Evolutionary conservation across 148 eudicot species (phyloP).

Genomic region (Camellia sinensis): DNA sequence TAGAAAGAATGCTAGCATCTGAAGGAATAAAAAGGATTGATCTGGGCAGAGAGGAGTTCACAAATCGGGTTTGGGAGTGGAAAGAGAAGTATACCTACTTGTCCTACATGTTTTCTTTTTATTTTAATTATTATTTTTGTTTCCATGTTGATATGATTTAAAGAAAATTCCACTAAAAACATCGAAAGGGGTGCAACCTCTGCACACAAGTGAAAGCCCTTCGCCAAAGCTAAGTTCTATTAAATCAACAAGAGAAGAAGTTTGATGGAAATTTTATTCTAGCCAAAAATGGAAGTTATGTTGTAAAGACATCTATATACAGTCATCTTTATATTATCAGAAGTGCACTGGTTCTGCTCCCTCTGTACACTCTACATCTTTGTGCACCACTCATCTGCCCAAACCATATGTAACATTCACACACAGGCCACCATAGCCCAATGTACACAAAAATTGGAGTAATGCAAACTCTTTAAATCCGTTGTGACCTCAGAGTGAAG

Average conservation of each 20-base stretch:
- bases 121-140: not conserved
- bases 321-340: not conserved
- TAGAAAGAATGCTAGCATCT: constrained; percentile 90
- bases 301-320: not conserved
- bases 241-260: not conserved
- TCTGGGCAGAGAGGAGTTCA: constrained; percentile 81
- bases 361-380: not conserved
- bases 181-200: not conserved
- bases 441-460: not conserved
- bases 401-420: not conserved
- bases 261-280: not conserved
- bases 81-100: constrained; percentile 71
- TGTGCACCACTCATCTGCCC: not conserved
- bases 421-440: not conserved
- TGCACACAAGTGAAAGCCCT: not conserved
- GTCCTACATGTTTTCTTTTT: not conserved
- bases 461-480: not conserved
- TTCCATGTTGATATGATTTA: not conserved
- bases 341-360: not conserved
- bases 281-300: not conserved
- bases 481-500: not conserved
- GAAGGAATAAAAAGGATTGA: constrained; percentile 93
- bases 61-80: constrained; percentile 96
- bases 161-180: not conserved
- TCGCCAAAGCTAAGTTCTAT: not conserved